Base-by-base conservation (phyloP, 257 asterid species). In the Rhazya stricta region DNA sequence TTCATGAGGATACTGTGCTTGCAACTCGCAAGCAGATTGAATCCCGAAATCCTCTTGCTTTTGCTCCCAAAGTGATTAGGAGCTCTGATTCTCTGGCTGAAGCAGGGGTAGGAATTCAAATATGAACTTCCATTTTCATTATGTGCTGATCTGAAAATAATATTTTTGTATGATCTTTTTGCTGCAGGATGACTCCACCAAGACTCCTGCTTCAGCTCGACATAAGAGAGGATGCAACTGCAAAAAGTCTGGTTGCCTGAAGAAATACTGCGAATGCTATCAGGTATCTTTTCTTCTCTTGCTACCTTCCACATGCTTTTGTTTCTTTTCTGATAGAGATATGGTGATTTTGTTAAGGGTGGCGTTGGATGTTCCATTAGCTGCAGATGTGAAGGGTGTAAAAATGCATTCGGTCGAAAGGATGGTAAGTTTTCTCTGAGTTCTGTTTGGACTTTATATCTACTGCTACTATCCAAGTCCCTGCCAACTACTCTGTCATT, bases 211-310 rank as follows among this genome's bases (percentile, higher is more conserved):
- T 81, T 94, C 99, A 63, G 98, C 99, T 63, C 93, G 99, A 63
- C 99, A 94, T 79, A 94, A 94, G 80, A 78, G 99, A 85, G 99
- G 99, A 80, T 94, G 99, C 89, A 94, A 94, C 89, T 94, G 99
- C 93, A 94, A 92, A 67, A 94, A 94, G 77, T 94, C 99, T 0
- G 96, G 95, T 29, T 94, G 99, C 87, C 85, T 94, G 73, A 94
- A 94, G 89, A 94, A 90, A 82, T 94, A 94, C 79, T 94, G 99
- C 25, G 99, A 94, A 89, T 94, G 99, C 90, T 94, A 88, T 89
- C 99, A 94, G 98, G 97, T 94, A 69, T 46, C 58, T 78, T 73
- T 75, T 69, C 68, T 30, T 74, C 62, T 53, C 69, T 76, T 29
- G 37, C 36, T 43, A 45, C 41, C 1, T 53, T n/a, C 36, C 43